phyloP scores from a whole-genome alignment of 805 yeast species.

The Spencermartinsiella europaea region DNA sequence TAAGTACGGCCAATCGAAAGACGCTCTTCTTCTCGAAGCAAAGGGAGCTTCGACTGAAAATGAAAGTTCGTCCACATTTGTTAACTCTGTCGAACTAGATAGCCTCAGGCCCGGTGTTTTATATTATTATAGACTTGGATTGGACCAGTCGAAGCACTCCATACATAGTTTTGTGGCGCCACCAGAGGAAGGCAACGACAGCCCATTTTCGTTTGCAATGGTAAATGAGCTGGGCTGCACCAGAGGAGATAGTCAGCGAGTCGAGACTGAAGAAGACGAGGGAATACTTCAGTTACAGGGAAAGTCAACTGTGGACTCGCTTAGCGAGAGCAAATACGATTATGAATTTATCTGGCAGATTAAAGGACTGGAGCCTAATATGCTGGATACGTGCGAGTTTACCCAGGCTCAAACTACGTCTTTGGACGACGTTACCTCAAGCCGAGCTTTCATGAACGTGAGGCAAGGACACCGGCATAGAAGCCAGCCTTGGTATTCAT shows the following conservation, averaged over 20 bases:
- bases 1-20: slow-evolving; percentile 19
- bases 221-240: neutral
- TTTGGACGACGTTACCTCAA: neutral
- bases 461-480: neutral
- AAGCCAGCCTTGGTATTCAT: slow-evolving; percentile 27
- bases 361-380: slow-evolving; percentile 24
- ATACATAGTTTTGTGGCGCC: neutral
- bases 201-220: neutral
- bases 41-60: slow-evolving; percentile 17
- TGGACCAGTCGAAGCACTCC: slow-evolving; percentile 6
- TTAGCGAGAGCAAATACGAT: slow-evolving; percentile 13
- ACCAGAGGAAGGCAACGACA: slow-evolving; percentile 7
- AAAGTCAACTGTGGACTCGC: slow-evolving; percentile 18
- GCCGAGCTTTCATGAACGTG: neutral
- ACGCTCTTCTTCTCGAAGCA: slow-evolving; percentile 7
- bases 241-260: neutral
- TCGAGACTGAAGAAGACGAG: neutral
- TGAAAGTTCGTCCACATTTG: slow-evolving; percentile 19
- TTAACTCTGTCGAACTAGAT: slow-evolving; percentile 24
- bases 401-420: neutral
- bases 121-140: slow-evolving; percentile 26
- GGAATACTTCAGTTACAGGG: neutral
- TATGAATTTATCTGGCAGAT: slow-evolving; percentile 25
- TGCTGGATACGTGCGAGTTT: neutral
- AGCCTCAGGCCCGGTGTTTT: slow-evolving; percentile 23